Evolutionary conservation across 768 basidiomycete genomes (phyloP), one percentile per base, ranked within the genome.

Genomic region (Russula lepida): DNA sequence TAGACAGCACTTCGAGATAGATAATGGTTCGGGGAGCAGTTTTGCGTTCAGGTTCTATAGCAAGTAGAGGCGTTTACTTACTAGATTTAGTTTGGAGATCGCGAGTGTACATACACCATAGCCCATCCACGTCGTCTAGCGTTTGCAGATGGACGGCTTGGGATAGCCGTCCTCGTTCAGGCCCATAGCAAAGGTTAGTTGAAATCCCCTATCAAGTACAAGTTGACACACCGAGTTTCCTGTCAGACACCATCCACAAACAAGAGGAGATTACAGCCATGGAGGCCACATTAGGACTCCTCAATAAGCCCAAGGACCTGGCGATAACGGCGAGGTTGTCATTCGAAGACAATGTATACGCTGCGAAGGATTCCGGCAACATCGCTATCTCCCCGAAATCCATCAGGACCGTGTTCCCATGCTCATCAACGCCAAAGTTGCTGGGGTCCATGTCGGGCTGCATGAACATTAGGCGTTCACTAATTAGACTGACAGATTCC

Each of bases 371-470:
- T 52, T 66, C 70, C 3, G 72, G 71, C 62, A 73, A 58, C 64
- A 68, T 30, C 47, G 66, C 70, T 52, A 73, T 59, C 21, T 59
- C 61, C 21, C 33, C 58, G 55, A 73, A 73, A 57, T 73, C 67
- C 51, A 73, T 53, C 39, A 73, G 33, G 52, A 68, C 65, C 44
- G 64, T 69, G 32, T 54, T 68, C 50, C 69, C 69, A 30, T 66
- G 13, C 37, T 67, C 54, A 62, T 72, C 70, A 53, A 73, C 61
- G 51, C 60, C 68, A 56, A 73, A 73, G 62, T 71, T 72, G 63
- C 61, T 58, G 37, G 17, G 8, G 58, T 71, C 3, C 63, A 73
- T 68, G 68, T 73, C 68, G 63, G 71, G 66, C 66, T 73, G 72
- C 44, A 57, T 69, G 68, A 71, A 70, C 37, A 72, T 67, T 13